Percentiles rank a stretch among this genome's conserved stretches.
Conservation (phyloP, 441 rosid species). For the Capsella rubella region DNA sequence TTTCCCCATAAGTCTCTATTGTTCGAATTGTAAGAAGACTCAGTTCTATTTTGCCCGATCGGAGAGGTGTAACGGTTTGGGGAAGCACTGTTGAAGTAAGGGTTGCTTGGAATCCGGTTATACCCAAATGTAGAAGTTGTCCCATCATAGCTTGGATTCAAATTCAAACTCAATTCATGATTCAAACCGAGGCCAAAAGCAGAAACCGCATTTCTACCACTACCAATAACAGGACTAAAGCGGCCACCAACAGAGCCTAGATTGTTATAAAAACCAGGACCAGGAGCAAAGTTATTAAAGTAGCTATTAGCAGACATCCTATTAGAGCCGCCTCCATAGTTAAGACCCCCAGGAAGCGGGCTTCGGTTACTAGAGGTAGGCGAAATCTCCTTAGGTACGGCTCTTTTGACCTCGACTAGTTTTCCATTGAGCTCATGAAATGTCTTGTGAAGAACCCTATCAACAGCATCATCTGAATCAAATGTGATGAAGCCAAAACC, state of each 20-base stretch:
- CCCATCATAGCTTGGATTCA: conserved; percentile 49
- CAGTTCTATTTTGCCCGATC: conserved; percentile 60
- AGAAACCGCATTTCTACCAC: conserved; percentile 50
- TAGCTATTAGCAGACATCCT: conserved; percentile 53
- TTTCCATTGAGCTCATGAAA: conserved; percentile 76
- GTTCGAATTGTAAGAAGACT: conserved; percentile 50
- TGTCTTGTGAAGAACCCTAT: conserved; percentile 62
- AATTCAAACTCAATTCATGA: conserved; percentile 55
- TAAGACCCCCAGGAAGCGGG: conserved; percentile 52
- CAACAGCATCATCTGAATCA: conserved; percentile 72
- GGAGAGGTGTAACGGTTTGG: conserved; percentile 61
- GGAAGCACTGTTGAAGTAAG: conserved; percentile 49
- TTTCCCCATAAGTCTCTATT: conserved; percentile 66
- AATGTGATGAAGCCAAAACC: conserved; percentile 78
- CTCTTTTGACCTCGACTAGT: conserved; percentile 80
- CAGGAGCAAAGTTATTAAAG: conserved; percentile 56
- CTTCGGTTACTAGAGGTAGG: conserved; percentile 41
- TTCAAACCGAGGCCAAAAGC: conserved; percentile 57
- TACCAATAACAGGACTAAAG: conserved; percentile 56
- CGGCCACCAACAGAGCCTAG: conserved; percentile 51
- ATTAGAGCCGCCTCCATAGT: conserved; percentile 44
- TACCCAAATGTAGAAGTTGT: conserved; percentile 48
- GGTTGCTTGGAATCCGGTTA: conserved; percentile 50
- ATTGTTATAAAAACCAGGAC: conserved; percentile 49
- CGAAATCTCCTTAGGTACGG: conserved; percentile 69